These are phyloP conservation scores for Cyberlindnera maclurae DNA, from an alignment of 805 yeast species.

Conservation along the genomic window DNA sequence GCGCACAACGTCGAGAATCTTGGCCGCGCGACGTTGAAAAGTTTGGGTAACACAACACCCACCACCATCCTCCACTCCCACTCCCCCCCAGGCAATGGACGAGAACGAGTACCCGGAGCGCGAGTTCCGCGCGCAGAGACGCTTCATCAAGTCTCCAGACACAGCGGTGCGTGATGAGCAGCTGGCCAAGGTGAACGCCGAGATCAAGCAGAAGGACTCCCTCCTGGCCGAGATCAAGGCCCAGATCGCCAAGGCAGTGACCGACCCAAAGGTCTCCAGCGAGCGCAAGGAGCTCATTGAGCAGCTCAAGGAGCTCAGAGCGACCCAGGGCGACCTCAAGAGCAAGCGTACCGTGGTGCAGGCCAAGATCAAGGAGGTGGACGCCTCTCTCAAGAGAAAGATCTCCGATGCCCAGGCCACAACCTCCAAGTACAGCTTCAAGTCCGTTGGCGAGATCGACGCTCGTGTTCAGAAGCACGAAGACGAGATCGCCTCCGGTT, in stretches of 20 bases:
- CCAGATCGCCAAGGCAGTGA: constrained; percentile 47
- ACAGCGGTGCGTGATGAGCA: constrained; percentile 53
- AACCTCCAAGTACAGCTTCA: constrained; percentile 65
- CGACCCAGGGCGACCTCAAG: constrained; percentile 41
- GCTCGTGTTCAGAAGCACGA: constrained; percentile 61
- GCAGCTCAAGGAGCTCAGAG: constrained; percentile 38
- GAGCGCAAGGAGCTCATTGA: constrained; percentile 48
- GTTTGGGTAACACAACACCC: too few relatives aligned
- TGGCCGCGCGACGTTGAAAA: not conserved
- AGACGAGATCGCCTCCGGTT: constrained; percentile 67
- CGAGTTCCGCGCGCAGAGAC: constrained; percentile 22
- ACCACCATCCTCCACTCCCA: too few relatives aligned
- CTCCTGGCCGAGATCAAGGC: constrained; percentile 44
- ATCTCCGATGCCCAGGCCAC: constrained; percentile 65
- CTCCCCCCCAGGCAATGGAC: too few relatives aligned
- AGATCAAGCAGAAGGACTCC: constrained; percentile 56
- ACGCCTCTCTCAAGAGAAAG: constrained; percentile 65
- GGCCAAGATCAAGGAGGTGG: constrained; percentile 67
- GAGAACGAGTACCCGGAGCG: not conserved
- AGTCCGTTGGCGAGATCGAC: constrained; percentile 62
- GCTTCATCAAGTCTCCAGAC: constrained; percentile 70
- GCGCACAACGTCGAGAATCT: too few relatives aligned
- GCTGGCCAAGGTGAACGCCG: constrained; percentile 46
- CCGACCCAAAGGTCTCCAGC: constrained; percentile 40
- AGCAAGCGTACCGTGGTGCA: constrained; percentile 36